phyloP scores from a whole-genome alignment of 176 grass and related monocot genomes.

The Calamus simplicifolius region DNA sequence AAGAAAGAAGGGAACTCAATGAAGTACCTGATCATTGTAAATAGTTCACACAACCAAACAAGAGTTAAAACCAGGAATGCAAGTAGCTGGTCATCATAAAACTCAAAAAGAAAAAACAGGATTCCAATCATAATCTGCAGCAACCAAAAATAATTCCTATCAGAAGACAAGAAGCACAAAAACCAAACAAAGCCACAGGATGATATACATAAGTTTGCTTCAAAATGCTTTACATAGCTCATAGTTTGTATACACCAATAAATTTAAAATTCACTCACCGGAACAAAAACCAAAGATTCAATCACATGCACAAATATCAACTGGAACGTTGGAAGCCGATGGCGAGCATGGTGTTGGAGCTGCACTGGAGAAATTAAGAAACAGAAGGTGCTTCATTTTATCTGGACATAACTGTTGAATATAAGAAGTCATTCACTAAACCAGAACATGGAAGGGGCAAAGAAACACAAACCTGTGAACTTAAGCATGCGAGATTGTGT shows the following conservation, averaged over 20 bases:
- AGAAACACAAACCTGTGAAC: conserved; percentile 77
- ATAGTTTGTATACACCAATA: no score
- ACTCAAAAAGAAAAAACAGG: conserved; percentile 97
- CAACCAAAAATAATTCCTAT: conserved; percentile 22
- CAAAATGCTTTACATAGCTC: no score
- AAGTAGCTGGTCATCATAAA: conserved; percentile 94
- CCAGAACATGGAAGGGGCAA: neutral
- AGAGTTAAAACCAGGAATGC: conserved; percentile 94
- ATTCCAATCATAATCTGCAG: conserved; percentile 98
- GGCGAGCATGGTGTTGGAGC: conserved; percentile 96
- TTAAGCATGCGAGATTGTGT: conserved; percentile 96
- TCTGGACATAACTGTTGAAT: no score
- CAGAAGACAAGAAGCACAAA: conserved; percentile 16
- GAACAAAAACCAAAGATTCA: conserved; percentile 98
- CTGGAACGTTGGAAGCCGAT: conserved; percentile 92
- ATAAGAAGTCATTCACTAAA: neutral
- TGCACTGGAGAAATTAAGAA: conserved; percentile 70
- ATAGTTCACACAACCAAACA: conserved; percentile 97
- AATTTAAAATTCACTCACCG: conserved; percentile 38
- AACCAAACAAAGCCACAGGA: neutral
- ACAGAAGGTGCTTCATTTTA: conserved; percentile 6
- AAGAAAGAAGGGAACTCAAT: neutral
- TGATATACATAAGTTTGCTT: conserved; percentile 7
- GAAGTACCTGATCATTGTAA: conserved; percentile 95
- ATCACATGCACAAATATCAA: conserved; percentile 98